These are phyloP conservation scores for Globisporangium okanoganense DNA, from an alignment of 352 stramenopile species.

Conservation along the genomic window DNA sequence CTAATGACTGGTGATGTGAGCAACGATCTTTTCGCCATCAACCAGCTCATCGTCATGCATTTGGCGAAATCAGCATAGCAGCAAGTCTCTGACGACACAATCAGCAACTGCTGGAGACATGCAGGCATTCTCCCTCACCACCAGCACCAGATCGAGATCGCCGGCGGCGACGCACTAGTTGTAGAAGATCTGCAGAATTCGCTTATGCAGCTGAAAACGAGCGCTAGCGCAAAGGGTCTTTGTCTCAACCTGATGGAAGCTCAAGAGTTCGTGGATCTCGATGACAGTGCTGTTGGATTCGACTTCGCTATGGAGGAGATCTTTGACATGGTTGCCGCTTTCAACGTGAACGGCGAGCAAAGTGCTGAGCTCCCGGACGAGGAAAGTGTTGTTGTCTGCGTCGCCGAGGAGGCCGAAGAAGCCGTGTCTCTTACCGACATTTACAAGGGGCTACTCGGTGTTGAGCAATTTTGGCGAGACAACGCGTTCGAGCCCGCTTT, in stretches of 20 bases:
- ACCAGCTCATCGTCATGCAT: background rate
- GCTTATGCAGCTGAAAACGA: background rate
- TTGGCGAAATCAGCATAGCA: background rate
- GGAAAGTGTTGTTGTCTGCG: background rate
- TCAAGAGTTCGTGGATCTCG: background rate
- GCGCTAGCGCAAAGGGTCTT: background rate
- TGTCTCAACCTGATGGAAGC: background rate
- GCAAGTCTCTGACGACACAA: background rate
- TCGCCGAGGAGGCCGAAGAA: background rate
- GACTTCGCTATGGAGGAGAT: background rate
- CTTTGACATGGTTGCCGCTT: background rate
- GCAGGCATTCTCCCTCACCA: slow-evolving; percentile 2
- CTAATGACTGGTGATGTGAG: background rate
- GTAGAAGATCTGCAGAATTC: background rate
- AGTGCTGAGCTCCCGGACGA: background rate
- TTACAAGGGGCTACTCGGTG: background rate
- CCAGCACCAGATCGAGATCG: background rate
- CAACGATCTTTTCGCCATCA: slow-evolving; percentile 1
- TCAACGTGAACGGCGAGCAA: background rate
- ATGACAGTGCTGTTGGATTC: background rate
- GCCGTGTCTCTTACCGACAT: background rate
- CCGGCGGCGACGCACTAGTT: background rate
- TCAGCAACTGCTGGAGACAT: slow-evolving; percentile 1
- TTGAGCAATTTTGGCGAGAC: background rate
- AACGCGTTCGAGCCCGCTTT: slow-evolving; percentile 1